Evolutionary conservation across 257 asterid species (phyloP), one percentile per base, ranked within the genome.

Genomic region (Solanum chmielewskii): DNA sequence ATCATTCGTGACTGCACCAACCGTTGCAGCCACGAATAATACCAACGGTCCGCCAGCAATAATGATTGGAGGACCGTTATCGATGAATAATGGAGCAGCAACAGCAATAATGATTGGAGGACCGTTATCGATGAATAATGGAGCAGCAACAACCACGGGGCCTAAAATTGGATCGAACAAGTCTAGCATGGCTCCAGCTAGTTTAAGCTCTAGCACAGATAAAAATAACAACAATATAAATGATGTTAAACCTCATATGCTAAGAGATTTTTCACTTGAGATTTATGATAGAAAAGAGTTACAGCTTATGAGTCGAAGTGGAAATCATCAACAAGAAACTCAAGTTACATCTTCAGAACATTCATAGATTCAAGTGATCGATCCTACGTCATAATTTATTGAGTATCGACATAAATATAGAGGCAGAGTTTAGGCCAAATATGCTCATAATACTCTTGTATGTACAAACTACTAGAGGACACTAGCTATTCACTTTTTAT

Each of bases 241-340:
- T 21, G 62, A 25, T 39, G 78, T 68, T 60, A 84, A 84, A 39
- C 62, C 80, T 64, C 87, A 84, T n/a, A 62, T 35, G 41, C 73
- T 64, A 20, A 84, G 87, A 44, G 87, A 84, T 39, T 84, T 84
- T 84, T 84, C 87, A 41, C 60, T 84, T 16, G 60, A 84, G 8
- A 84, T 64, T 37, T 84, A 84, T 64, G 87, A 84, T 44, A 84
- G 77, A 66, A 84, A 84, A 37, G 87, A 84, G 16, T 41, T 84
- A 1, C 80, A 37, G 25, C 66, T 84, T 2, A 23, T 64, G 42
- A 71, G 41, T 41, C n/a, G 1, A 3, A 41, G 62, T 41, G 70
- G 27, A 49, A 41, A 66, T 60, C 56, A 75, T 3, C 74, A 56
- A 52, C 86, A 83, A 83, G 70, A 29, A 83, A 9, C n/a, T 83